phyloP scores from a whole-genome alignment of 139 green algal species.

The Chlorella sorokiniana region DNA sequence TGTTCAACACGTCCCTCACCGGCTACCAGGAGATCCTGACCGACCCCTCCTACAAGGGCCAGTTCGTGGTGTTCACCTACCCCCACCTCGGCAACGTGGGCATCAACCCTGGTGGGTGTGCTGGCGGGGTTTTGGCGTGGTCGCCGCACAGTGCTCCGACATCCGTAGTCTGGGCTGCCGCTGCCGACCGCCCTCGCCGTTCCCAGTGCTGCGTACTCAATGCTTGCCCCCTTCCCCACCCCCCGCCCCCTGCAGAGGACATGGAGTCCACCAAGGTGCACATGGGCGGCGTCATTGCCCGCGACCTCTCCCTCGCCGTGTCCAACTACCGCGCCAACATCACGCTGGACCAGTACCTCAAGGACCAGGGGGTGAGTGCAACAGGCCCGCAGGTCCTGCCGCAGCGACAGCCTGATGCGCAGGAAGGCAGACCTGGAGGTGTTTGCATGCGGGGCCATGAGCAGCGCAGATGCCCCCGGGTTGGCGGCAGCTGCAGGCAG shows the following conservation, averaged over 20 bases:
- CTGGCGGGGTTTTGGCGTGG: neutral
- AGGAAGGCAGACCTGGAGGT: too few relatives aligned
- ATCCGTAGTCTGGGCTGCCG: neutral
- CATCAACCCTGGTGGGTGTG: constrained; percentile 83
- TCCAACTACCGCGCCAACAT: constrained; percentile 96
- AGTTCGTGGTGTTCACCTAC: constrained; percentile 97
- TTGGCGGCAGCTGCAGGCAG: too few relatives aligned
- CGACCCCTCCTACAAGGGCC: constrained; percentile 96
- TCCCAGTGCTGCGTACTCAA: neutral
- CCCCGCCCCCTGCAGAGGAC: constrained; percentile 70
- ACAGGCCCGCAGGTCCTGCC: neutral
- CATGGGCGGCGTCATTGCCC: constrained; percentile 86
- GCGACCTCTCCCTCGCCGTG: constrained; percentile 82
- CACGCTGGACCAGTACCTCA: constrained; percentile 85
- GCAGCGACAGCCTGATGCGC: neutral
- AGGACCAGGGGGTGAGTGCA: constrained; percentile 60
- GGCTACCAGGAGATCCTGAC: constrained; percentile 96
- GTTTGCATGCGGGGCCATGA: too few relatives aligned
- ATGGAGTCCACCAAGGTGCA: constrained; percentile 86
- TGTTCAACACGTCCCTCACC: constrained; percentile 99
- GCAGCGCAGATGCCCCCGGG: too few relatives aligned
- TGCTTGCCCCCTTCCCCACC: constrained; percentile 16
- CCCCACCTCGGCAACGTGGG: constrained; percentile 98
- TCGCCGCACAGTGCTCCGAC: neutral
- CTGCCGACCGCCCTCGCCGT: neutral